phyloP scores from a whole-genome alignment of 2,329 filamentous ascomycete species.

The Colletotrichum cordylinicola region DNA sequence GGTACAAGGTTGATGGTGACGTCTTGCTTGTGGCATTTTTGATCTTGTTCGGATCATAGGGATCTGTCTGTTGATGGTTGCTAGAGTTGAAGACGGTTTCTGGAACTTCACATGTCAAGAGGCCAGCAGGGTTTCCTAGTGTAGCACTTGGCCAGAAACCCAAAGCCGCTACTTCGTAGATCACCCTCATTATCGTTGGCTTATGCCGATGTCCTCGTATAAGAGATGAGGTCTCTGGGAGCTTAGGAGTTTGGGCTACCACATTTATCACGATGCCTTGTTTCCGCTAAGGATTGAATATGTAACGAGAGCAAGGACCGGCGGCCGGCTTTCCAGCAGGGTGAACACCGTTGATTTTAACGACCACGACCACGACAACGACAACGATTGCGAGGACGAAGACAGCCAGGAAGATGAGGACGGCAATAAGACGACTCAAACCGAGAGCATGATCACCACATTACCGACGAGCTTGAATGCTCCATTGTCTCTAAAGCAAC shows the following conservation, averaged over 20 bases:
- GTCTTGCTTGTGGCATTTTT: not conserved
- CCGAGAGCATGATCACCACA: not conserved
- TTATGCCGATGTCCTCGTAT: not conserved
- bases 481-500: not conserved
- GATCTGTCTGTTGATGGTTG: not conserved
- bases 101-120: not conserved
- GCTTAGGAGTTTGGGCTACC: accelerated
- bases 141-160: not conserved
- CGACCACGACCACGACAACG: not conserved
- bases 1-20: not conserved
- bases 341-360: not conserved
- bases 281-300: not conserved
- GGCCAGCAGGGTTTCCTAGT: not conserved
- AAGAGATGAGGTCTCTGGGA: not conserved
- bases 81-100: not conserved
- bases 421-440: not conserved
- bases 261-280: not conserved
- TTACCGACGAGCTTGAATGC: not conserved
- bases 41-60: not conserved
- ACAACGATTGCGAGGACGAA: not conserved
- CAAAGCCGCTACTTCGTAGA: not conserved
- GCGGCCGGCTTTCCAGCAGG: not conserved
- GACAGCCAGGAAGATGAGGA: not conserved
- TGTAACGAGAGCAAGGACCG: not conserved
- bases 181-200: not conserved